phyloP scores from a whole-genome alignment of 2,329 filamentous ascomycete genomes.

The Mariannaea sp. region DNA sequence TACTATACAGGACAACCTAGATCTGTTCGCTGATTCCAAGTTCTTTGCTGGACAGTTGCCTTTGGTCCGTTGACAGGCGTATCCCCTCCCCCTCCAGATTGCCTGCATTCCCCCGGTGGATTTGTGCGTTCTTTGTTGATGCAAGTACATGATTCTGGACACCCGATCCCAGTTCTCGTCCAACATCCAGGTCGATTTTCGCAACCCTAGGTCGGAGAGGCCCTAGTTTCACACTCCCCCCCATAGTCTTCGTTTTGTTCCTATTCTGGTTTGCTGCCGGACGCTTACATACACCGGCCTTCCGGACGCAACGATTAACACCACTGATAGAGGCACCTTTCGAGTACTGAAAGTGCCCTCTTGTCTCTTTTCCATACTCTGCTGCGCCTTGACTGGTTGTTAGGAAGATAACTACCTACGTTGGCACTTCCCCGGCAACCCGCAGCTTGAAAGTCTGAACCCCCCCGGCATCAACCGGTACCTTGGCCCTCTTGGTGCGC shows the following conservation, averaged over 20 bases:
- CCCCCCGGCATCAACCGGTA: conserved; percentile 3
- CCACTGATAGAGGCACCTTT: background rate
- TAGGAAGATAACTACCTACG: background rate
- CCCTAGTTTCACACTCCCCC: conserved; percentile 10
- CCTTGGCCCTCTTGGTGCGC: conserved; percentile 4
- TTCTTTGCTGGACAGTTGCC: conserved; percentile 24
- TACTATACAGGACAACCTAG: no score
- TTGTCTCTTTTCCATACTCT: background rate
- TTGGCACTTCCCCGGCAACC: conserved; percentile 16
- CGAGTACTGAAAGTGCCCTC: background rate
- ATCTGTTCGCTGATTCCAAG: no score
- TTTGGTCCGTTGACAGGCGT: conserved; percentile 35
- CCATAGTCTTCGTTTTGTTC: background rate
- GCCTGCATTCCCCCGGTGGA: background rate
- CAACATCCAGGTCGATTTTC: background rate
- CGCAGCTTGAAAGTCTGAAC: no score
- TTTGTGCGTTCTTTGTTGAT: conserved; percentile 5
- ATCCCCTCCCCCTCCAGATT: conserved; percentile 23
- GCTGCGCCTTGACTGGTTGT: conserved; percentile 2
- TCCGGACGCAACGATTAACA: conserved; percentile 2
- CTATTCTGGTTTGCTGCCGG: background rate
- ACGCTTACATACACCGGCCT: background rate
- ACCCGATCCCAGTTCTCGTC: conserved; percentile 12
- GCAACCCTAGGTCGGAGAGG: background rate
- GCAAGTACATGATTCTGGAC: conserved; percentile 11